Percentiles rank a stretch among this genome's conserved stretches.
Conservation (phyloP, 768 basidiomycete genomes). For the Tricholomella constricta region DNA sequence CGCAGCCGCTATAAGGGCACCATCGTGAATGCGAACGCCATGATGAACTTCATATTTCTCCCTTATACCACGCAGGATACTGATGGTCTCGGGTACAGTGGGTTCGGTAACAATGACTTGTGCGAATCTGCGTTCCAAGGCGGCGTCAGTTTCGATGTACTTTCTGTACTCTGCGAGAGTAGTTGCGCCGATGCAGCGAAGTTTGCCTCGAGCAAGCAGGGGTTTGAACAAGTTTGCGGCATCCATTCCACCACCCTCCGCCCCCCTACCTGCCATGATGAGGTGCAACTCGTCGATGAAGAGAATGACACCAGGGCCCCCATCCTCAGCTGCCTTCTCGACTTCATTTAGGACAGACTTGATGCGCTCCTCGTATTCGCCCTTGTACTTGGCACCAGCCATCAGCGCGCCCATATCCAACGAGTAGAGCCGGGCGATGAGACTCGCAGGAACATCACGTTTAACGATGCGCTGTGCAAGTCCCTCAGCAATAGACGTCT, state of each 20-base stretch:
- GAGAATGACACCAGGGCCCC: conserved; percentile 79
- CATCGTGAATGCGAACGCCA: conserved; percentile 86
- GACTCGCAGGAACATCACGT: conserved; percentile 80
- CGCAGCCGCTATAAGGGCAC: conserved; percentile 86
- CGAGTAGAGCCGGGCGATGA: conserved; percentile 77
- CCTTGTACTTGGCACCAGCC: conserved; percentile 92
- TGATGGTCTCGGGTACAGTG: conserved; percentile 84
- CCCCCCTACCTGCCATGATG: conserved; percentile 87
- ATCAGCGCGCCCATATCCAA: conserved; percentile 96
- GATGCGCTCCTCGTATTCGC: conserved; percentile 95
- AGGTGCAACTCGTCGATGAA: conserved; percentile 96
- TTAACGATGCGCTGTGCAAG: conserved; percentile 95
- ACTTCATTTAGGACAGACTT: conserved; percentile 92
- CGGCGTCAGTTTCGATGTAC: conserved; percentile 91
- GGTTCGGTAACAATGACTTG: conserved; percentile 95
- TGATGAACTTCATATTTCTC: conserved; percentile 95
- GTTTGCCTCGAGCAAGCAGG: conserved; percentile 81
- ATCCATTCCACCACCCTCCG: conserved; percentile 89
- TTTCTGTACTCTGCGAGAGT: conserved; percentile 91
- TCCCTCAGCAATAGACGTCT: conserved; percentile 94
- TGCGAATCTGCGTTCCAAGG: conserved; percentile 88
- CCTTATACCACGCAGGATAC: conserved; percentile 89
- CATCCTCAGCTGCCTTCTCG: conserved; percentile 81
- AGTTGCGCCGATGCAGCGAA: conserved; percentile 82
- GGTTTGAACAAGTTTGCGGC: conserved; percentile 94